phyloP scores from a whole-genome alignment of 768 basidiomycete genomes.

The Leccinum boreale region DNA sequence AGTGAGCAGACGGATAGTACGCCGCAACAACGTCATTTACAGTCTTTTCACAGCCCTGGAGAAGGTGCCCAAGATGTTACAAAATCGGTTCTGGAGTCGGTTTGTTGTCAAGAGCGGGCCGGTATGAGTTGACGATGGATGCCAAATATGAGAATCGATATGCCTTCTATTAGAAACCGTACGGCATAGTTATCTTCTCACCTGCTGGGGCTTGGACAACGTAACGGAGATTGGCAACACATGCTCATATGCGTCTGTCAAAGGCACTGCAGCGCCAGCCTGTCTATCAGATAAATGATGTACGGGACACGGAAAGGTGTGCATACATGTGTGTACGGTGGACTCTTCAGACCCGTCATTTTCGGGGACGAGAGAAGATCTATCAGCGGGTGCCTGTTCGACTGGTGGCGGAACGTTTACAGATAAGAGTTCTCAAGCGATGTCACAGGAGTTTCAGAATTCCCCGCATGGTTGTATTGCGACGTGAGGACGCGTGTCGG shows the following conservation, averaged over 20 bases:
- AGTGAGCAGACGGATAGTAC: constrained; percentile 13
- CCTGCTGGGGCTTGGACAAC: constrained; percentile 2
- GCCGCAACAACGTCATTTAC: constrained; percentile 11
- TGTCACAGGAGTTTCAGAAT: constrained; percentile 4
- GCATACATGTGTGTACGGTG: background rate
- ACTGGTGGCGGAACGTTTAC: constrained; percentile 6
- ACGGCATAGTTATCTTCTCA: constrained; percentile 22
- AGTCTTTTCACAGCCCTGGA: constrained; percentile 20
- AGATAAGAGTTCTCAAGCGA: constrained; percentile 9
- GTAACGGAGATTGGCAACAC: background rate
- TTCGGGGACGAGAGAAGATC: constrained; percentile 7
- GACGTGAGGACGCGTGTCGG: background rate
- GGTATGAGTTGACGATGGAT: constrained; percentile 16
- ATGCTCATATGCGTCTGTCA: background rate
- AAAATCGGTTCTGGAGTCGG: constrained; percentile 4
- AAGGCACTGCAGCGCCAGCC: background rate
- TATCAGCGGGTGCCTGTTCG: constrained; percentile 14
- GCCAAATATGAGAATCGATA: constrained; percentile 21
- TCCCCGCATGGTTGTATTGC: constrained; percentile 26
- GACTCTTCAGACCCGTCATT: constrained; percentile 1
- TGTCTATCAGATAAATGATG: constrained; percentile 1
- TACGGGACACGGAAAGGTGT: constrained; percentile 5
- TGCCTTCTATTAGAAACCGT: constrained; percentile 22
- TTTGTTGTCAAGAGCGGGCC: constrained; percentile 8
- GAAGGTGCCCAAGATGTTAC: background rate